A percentile compares a stretch with the other conserved stretches of the same genome.
Evolutionary conservation across 164 flowering plant genomes (phyloP).

Genomic region (Vitis riparia): DNA sequence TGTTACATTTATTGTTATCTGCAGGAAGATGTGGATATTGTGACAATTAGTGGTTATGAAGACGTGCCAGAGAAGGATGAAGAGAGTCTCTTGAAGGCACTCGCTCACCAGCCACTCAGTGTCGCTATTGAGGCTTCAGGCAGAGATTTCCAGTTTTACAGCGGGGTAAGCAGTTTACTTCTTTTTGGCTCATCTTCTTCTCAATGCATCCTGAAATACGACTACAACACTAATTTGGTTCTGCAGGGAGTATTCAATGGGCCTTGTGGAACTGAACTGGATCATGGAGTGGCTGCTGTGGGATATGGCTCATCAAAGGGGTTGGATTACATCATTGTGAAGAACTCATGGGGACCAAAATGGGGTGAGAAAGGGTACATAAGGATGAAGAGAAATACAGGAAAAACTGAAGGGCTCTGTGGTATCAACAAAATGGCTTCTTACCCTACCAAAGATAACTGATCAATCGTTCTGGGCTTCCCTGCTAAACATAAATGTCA

Average conservation of each 20-base stretch:
- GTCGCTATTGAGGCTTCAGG: constrained; percentile 92
- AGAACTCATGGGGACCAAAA: constrained; percentile 51
- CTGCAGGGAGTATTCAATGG: constrained; percentile 45
- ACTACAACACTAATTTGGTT: not conserved
- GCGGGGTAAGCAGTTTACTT: constrained; percentile 51
- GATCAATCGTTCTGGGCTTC: not conserved
- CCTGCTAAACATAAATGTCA: not conserved
- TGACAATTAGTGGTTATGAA: constrained; percentile 43
- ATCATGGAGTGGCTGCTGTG: constrained; percentile 52
- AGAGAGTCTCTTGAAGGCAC: constrained; percentile 71
- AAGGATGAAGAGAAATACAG: constrained; percentile 44
- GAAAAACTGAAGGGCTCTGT: constrained; percentile 44
- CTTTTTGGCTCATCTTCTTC: not conserved
- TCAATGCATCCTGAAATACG: too few species aligned
- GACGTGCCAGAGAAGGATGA: constrained; percentile 57
- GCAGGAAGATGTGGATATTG: constrained; percentile 34
- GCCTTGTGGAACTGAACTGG: constrained; percentile 37
- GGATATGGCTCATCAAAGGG: constrained; percentile 43
- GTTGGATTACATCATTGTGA: constrained; percentile 39
- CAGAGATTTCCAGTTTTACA: constrained; percentile 90
- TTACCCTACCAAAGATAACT: constrained; percentile 34
- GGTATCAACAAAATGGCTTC: constrained; percentile 49
- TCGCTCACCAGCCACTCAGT: constrained; percentile 87
- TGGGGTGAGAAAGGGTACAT: constrained; percentile 53
- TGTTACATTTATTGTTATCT: not conserved